phyloP scores from a whole-genome alignment of 73 alveolate species.

The Blepharisma japonicum region DNA sequence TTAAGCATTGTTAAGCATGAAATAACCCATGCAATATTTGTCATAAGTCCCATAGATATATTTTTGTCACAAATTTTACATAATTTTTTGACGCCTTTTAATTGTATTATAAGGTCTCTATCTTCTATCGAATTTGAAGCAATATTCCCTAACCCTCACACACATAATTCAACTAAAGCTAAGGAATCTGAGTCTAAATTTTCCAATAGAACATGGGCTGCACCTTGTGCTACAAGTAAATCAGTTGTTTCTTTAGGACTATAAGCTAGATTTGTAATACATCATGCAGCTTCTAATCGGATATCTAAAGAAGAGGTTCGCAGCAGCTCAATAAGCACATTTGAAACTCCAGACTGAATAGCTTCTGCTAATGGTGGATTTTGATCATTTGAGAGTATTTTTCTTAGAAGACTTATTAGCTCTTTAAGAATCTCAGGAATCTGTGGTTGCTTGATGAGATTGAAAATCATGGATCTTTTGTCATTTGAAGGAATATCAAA shows the following conservation, averaged over 20 bases:
- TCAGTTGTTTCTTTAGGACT: constrained; percentile 84
- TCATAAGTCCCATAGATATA: constrained; percentile 83
- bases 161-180: constrained; percentile 74
- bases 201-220: constrained; percentile 68
- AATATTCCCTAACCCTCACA: constrained; percentile 95
- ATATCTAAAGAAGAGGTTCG: constrained; percentile 71
- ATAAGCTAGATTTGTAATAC: constrained; percentile 90
- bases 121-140: constrained; percentile 83
- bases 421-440: no score
- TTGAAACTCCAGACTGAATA: constrained; percentile 89
- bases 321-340: constrained; percentile 78
- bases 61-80: constrained; percentile 58
- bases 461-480: no score
- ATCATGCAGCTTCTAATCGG: constrained; percentile 95
- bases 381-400: no score
- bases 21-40: constrained; percentile 80
- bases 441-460: no score
- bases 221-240: constrained; percentile 87
- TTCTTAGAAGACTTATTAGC: no score
- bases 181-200: constrained; percentile 59
- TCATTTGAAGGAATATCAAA: no score
- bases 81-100: constrained; percentile 70
- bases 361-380: no score
- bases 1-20: constrained; percentile 28
- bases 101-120: constrained; percentile 71